Conservation (phyloP, 805 yeast genomes). For the Candida oleophila region DNA sequence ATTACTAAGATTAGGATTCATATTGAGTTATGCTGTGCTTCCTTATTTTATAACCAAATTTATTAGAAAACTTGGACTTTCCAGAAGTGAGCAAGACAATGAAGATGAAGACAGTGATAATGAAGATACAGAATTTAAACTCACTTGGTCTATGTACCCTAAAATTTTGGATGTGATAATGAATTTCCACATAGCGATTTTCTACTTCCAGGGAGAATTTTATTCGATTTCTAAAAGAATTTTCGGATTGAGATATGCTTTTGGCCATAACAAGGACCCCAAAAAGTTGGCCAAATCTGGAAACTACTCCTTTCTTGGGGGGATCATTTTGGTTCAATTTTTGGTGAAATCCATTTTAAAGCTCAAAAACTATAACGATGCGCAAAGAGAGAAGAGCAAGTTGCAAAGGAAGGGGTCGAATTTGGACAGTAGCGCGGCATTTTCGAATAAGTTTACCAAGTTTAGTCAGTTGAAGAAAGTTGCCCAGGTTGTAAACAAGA, state of each 20-base stretch:
- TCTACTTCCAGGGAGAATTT: slow-evolving; percentile 80
- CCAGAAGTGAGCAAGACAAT: not conserved
- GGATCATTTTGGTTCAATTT: slow-evolving; percentile 54
- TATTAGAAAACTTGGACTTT: slow-evolving; percentile 16
- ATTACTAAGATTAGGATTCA: slow-evolving; percentile 53
- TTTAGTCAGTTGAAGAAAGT: not conserved
- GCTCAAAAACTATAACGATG: slow-evolving; percentile 23
- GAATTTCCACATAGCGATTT: slow-evolving; percentile 74
- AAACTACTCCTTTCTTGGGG: slow-evolving; percentile 76
- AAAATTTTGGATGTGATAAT: slow-evolving; percentile 51
- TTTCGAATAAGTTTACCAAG: not conserved
- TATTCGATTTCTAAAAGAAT: slow-evolving; percentile 76
- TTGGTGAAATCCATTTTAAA: slow-evolving; percentile 41
- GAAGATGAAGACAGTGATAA: slow-evolving; percentile 7
- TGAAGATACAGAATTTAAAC: slow-evolving; percentile 3
- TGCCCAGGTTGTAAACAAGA: not conserved
- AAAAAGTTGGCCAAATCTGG: slow-evolving; percentile 42
- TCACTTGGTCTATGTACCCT: slow-evolving; percentile 26
- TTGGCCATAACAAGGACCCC: slow-evolving; percentile 58
- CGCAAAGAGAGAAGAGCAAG: not conserved
- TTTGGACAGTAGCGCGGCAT: not conserved
- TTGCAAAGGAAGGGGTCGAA: not conserved
- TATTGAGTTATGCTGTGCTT: slow-evolving; percentile 56
- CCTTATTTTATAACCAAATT: slow-evolving; percentile 52
- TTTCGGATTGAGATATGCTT: slow-evolving; percentile 76